Base-by-base conservation (phyloP, 495 filamentous ascomycete species). In the Penicillium herquei region DNA sequence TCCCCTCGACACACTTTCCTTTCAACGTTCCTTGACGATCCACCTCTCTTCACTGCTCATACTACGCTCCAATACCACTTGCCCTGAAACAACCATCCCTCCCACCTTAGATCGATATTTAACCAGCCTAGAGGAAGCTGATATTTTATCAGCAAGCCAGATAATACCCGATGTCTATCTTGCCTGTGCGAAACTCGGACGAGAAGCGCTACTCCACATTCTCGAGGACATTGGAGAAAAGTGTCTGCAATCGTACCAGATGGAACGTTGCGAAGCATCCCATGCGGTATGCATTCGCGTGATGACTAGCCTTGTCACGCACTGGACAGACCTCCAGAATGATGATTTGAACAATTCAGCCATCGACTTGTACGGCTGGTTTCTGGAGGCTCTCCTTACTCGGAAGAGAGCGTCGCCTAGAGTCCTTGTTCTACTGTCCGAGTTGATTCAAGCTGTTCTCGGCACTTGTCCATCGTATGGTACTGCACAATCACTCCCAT, bases 331-430 rank as follows among this genome's bases (percentile, higher is more conserved):
- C 39, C 72, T 70, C 2, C 72, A 71, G 12, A 68, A 72, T 21
- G 77, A 78, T 33, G 75, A 82, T n/a, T 68, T 95, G 14, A 77
- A 75, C 13, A 78, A 82, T 1, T 76, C 79, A 51, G 90, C 84
- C 26, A 78, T 83, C 44, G 85, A 90, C 42, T 67, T 98, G n/a
- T 98, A 96, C 69, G 68, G 78, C 17, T 92, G 89, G 81, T 86
- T 93, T 59, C 80, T 91, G 17, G 83, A 82, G 34, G 77, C 74
- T 14, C 78, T 83, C 1, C 63, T 96, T 13, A 75, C 81, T 30
- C 85, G 78, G 45, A 81, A 80, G 14, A 80, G 84, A 51, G 76
- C 88, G 13, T 92, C 92, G 6, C 67, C 85, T 13, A 77, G 75
- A 32, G 81, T 87, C n/a, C 85, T 89, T 51, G 81, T 85, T 49